Percentiles rank a stretch among this genome's conserved stretches.
Conservation (phyloP, 345 rosid species). For the Citrus inodora region DNA sequence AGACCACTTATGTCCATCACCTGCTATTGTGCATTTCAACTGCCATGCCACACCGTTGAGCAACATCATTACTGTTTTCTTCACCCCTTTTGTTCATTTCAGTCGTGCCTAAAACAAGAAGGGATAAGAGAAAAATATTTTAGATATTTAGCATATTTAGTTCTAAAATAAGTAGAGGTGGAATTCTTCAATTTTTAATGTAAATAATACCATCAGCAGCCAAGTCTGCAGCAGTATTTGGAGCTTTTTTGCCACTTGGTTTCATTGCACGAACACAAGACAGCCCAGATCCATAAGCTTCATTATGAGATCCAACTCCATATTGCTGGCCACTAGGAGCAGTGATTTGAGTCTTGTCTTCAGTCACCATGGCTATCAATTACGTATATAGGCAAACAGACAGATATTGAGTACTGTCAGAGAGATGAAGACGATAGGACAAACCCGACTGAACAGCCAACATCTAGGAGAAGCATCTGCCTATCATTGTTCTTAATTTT, state of each 20-base stretch:
- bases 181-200: neutral
- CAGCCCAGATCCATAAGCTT: neutral
- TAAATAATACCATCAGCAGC: neutral
- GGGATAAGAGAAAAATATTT: neutral
- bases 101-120: neutral
- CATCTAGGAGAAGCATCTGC: neutral
- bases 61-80: neutral
- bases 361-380: neutral
- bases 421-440: neutral
- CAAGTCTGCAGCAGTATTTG: neutral
- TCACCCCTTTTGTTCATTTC: neutral
- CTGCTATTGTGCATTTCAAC: neutral
- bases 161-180: neutral
- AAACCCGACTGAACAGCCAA: neutral
- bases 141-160: neutral
- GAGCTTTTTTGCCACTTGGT: neutral
- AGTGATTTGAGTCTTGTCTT: neutral
- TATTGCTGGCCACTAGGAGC: neutral
- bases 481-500: neutral
- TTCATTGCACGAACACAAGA: neutral
- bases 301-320: neutral
- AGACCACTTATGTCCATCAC: neutral
- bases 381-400: neutral
- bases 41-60: neutral
- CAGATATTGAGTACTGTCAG: neutral